phyloP scores from a whole-genome alignment of 2,329 filamentous ascomycete genomes.

The Ophiosphaerella herpotricha region DNA sequence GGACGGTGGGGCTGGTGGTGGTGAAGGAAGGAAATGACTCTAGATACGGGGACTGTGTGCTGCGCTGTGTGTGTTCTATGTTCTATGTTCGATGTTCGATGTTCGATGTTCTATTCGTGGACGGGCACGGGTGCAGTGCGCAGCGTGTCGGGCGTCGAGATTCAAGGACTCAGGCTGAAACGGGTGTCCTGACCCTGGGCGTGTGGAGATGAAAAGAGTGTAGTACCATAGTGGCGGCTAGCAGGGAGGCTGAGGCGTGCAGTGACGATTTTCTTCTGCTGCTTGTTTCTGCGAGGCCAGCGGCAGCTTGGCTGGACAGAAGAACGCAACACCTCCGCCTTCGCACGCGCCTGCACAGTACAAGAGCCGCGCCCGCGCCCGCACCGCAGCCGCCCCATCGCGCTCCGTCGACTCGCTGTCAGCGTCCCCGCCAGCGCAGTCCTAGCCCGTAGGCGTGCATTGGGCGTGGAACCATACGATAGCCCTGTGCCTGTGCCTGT shows the following conservation, averaged over 20 bases:
- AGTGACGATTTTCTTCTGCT: neutral
- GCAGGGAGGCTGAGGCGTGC: conserved; percentile 2
- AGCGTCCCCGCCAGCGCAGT: no score
- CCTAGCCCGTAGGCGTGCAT: no score
- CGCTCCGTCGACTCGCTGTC: no score
- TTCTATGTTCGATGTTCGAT: no score
- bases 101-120: no score
- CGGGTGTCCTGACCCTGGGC: conserved; percentile 5
- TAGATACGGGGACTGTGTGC: no score
- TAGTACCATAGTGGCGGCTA: neutral
- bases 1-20: neutral
- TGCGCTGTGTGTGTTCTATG: no score
- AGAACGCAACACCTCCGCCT: no score
- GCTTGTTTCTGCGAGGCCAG: neutral
- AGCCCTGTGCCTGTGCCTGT: neutral
- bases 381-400: no score
- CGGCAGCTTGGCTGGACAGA: neutral
- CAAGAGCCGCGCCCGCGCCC: no score
- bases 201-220: conserved; percentile 1
- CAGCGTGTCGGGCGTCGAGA: neutral
- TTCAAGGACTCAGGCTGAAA: conserved; percentile 3
- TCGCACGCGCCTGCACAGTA: no score
- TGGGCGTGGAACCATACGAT: neutral
- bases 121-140: no score
- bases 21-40: neutral